Evolutionary conservation across 768 basidiomycete genomes (phyloP).

Genomic region (Suillus plorans): DNA sequence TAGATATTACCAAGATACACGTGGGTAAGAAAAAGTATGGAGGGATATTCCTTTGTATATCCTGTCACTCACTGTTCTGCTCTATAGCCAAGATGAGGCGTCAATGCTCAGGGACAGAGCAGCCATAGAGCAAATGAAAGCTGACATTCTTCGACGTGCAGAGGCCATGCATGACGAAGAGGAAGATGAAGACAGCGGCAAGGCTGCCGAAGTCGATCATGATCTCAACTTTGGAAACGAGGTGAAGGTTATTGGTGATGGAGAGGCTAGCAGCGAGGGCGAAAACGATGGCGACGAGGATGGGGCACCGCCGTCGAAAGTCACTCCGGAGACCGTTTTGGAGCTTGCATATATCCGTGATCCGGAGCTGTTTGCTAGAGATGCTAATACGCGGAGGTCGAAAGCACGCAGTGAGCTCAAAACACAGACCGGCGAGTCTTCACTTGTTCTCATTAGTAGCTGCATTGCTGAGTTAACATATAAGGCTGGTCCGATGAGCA

Average conservation of each 20-base stretch:
- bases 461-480: neutral
- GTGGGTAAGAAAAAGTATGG: conserved; percentile 67
- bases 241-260: conserved; percentile 59
- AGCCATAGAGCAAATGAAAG: conserved; percentile 75
- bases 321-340: conserved; percentile 58
- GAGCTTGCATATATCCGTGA: conserved; percentile 78
- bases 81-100: conserved; percentile 43
- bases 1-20: conserved; percentile 61
- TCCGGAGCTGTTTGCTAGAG: conserved; percentile 74
- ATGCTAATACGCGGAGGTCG: conserved; percentile 67
- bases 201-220: conserved; percentile 33
- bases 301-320: conserved; percentile 17
- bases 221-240: conserved; percentile 58
- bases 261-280: conserved; percentile 43
- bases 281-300: conserved; percentile 32
- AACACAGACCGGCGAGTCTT: conserved; percentile 57
- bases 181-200: conserved; percentile 47
- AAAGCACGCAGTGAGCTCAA: conserved; percentile 67
- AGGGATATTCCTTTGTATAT: conserved; percentile 5
- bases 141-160: conserved; percentile 74
- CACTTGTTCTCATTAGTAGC: neutral
- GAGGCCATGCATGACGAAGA: conserved; percentile 69
- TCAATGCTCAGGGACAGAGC: conserved; percentile 52
- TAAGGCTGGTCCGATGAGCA: conserved; percentile 80
- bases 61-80: conserved; percentile 7